Conservation (phyloP, 352 stramenopile genomes). For the Phytophthora uliginosa region DNA sequence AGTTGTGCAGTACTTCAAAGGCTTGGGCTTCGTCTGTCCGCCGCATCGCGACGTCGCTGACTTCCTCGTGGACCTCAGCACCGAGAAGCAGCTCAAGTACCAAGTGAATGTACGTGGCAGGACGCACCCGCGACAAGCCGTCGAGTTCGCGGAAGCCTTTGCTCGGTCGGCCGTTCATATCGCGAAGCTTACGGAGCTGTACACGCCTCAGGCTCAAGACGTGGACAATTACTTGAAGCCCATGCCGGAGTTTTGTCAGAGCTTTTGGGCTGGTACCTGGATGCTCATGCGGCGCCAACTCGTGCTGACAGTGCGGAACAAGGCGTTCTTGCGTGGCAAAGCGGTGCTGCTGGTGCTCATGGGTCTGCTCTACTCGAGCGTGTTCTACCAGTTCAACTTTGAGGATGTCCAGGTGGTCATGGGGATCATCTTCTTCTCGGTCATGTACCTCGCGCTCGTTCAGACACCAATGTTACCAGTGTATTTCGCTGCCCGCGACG, state of each 20-base stretch:
- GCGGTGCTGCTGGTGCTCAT: slow-evolving; percentile 49
- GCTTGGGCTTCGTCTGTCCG: slow-evolving; percentile 45
- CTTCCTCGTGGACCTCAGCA: slow-evolving; percentile 50
- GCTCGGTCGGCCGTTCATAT: slow-evolving; percentile 34
- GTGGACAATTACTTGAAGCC: slow-evolving; percentile 41
- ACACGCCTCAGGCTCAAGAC: slow-evolving; percentile 13
- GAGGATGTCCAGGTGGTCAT: slow-evolving; percentile 55
- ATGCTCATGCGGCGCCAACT: slow-evolving; percentile 56
- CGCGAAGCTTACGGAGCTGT: slow-evolving; percentile 29
- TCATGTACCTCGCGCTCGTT: slow-evolving; percentile 77
- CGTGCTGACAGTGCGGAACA: slow-evolving; percentile 57
- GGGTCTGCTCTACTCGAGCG: slow-evolving; percentile 44
- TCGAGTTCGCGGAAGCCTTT: slow-evolving; percentile 21
- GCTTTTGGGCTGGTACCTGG: slow-evolving; percentile 29
- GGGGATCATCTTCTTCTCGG: slow-evolving; percentile 78
- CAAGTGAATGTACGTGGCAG: too few relatives aligned
- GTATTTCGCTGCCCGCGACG: slow-evolving; percentile 38
- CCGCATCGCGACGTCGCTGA: slow-evolving; percentile 42
- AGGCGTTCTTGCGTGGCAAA: slow-evolving; percentile 43
- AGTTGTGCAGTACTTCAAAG: slow-evolving; percentile 41
- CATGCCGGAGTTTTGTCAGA: slow-evolving; percentile 27
- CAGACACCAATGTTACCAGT: slow-evolving; percentile 45
- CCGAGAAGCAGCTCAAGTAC: slow-evolving; percentile 9
- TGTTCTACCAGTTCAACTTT: slow-evolving; percentile 52
- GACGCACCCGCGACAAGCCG: too few relatives aligned